Conservation (phyloP, 768 basidiomycete species). For the Mycena belliarum region DNA sequence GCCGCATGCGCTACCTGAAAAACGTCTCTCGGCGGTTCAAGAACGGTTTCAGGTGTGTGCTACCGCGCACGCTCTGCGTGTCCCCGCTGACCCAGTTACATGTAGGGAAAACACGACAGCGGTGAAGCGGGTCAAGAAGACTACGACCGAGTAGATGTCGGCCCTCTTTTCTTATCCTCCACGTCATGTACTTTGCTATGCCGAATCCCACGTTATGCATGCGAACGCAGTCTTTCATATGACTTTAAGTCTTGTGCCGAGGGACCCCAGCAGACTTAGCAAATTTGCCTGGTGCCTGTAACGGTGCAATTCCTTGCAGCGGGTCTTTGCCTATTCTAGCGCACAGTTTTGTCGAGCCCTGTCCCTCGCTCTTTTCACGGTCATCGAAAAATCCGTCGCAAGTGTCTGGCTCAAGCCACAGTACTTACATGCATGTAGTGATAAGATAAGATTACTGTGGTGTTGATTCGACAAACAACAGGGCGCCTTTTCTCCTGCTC, state of each 20-base stretch:
- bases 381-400: no score
- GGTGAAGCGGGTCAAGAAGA: constrained; percentile 76
- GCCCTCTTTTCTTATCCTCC: neutral
- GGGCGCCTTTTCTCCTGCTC: neutral
- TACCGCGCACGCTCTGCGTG: neutral
- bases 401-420: no score
- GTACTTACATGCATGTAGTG: no score
- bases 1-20: constrained; percentile 94
- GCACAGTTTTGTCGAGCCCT: no score
- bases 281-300: no score
- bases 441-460: neutral
- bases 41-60: constrained; percentile 88
- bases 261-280: no score
- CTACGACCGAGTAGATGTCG: constrained; percentile 35
- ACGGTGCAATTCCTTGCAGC: no score
- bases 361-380: no score
- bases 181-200: constrained; percentile 21
- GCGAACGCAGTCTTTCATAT: neutral
- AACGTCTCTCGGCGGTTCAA: constrained; percentile 93
- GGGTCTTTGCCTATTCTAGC: no score
- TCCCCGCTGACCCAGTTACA: neutral
- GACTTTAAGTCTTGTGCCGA: no score
- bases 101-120: constrained; percentile 86
- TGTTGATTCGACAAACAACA: neutral
- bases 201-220: constrained; percentile 11